Evolutionary conservation across 2,329 filamentous ascomycete species (phyloP), one percentile per base, ranked within the genome.

Genomic region (Colletotrichum sp.): DNA sequence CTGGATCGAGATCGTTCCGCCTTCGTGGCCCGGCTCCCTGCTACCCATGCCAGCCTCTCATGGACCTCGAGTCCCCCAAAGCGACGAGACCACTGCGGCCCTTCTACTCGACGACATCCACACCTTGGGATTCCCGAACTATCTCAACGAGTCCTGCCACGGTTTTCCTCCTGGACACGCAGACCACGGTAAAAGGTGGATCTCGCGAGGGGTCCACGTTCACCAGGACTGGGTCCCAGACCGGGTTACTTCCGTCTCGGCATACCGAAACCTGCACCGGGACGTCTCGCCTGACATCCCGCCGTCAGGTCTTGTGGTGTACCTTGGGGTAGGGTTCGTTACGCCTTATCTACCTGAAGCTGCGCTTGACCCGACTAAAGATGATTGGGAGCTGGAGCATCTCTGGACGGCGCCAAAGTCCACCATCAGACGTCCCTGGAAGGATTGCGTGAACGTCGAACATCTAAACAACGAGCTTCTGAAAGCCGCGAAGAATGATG

Each of bases 131-230:
- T 48, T 48, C 10, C n/a, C n/a, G 0, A 21, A 48, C 10, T 48
- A 48, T 13, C 9, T 13, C 18, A 48, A 48, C 43, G 43, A 21
- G n/a, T 12, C n/a, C 5, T 13, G 43, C 10, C n/a, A 21, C n/a
- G 10, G 43, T 10, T 48, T 48, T 21, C 43, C 43, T 3, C 43
- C n/a, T 21, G 43, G 43, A 48, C 38, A 36, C 3, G 6, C 34
- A 0, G 38, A 43, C 16, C 38, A 43, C 5, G 38, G 38, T 2
- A n/a, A n/a, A 43, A 9, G 38, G 3, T 43, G 38, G 38, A 43
- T 43, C 1, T 43, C 38, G 5, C 2, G 38, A 43, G 38, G 38
- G 0, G 0, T 43, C 0, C 38, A 48, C 3, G 38, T 48, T 21
- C 38, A 48, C 0, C 18, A 48, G 0, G 38, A 48, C 38, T 48